Conservation (phyloP, 2,329 filamentous ascomycete species). For the Kalaharituber pfeilii region DNA sequence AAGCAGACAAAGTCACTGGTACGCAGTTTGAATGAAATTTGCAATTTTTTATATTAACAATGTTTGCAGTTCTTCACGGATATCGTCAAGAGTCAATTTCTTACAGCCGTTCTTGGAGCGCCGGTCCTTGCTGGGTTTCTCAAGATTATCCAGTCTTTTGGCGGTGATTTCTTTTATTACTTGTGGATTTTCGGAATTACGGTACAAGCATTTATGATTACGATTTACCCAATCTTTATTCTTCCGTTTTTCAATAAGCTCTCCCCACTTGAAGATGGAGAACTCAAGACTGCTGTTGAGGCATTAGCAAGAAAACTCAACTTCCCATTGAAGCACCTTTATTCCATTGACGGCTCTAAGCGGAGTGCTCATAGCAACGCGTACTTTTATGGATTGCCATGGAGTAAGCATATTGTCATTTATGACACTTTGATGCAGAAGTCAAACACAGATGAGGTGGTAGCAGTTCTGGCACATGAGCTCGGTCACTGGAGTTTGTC, state of each 20-base stretch:
- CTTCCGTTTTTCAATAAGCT: constrained; percentile 97
- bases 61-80: constrained; percentile 52
- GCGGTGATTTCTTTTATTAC: constrained; percentile 92
- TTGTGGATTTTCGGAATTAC: constrained; percentile 83
- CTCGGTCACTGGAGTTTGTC: constrained; percentile 93
- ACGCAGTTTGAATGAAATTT: not conserved
- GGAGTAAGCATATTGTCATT: constrained; percentile 99
- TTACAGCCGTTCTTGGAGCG: constrained; percentile 61
- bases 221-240: constrained; percentile 87
- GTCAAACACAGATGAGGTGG: constrained; percentile 61
- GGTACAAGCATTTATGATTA: constrained; percentile 86
- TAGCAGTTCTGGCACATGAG: constrained; percentile 87
- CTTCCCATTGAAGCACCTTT: constrained; percentile 82
- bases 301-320: constrained; percentile 63
- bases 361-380: constrained; percentile 76
- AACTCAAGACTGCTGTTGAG: constrained; percentile 77
- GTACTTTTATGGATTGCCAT: constrained; percentile 92
- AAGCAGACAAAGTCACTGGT: constrained; percentile 73
- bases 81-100: constrained; percentile 74
- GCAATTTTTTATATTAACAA: not conserved
- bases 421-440: constrained; percentile 97
- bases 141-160: constrained; percentile 84
- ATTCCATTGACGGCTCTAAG: constrained; percentile 88
- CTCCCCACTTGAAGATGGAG: constrained; percentile 71
- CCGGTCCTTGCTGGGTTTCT: constrained; percentile 86